A percentile compares a stretch with the other conserved stretches of the same genome.
These are phyloP conservation scores for Chrysoporthe deuterocubensis DNA, from an alignment of 2,329 filamentous ascomycete genomes.

Conservation along the genomic window DNA sequence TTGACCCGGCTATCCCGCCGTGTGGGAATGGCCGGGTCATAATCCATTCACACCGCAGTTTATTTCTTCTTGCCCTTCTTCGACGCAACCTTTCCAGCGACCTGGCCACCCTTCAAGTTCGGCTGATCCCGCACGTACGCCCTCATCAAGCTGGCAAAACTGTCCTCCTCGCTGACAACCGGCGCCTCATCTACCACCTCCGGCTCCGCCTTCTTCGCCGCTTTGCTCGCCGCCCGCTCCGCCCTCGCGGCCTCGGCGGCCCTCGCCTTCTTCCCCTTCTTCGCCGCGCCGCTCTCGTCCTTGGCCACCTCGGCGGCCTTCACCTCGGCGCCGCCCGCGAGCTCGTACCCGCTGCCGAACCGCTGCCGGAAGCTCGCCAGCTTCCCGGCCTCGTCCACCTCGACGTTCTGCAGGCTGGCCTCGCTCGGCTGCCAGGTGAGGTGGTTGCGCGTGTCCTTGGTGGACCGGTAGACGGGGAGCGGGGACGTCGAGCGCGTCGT, in stretches of 20 bases:
- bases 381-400: conserved; percentile 92
- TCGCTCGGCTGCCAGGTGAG: conserved; percentile 88
- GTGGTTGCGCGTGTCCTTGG: conserved; percentile 88
- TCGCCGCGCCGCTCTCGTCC: conserved; percentile 33
- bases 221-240: conserved; percentile 24
- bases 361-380: conserved; percentile 82
- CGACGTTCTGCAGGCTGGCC: conserved; percentile 80
- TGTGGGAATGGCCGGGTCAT: no score
- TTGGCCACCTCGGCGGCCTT: conserved; percentile 32
- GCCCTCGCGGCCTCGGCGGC: conserved; percentile 26
- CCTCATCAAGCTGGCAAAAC: conserved; percentile 56
- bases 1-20: not conserved
- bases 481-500: conserved; percentile 79
- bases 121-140: conserved; percentile 49
- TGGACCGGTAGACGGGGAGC: conserved; percentile 58
- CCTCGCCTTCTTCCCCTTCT: conserved; percentile 33
- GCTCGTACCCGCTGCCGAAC: conserved; percentile 86
- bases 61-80: conserved; percentile 29
- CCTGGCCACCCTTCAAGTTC: conserved; percentile 42
- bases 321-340: conserved; percentile 42
- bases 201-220: conserved; percentile 34
- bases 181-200: conserved; percentile 33
- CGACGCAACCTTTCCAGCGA: conserved; percentile 21
- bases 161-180: conserved; percentile 36
- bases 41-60: not conserved